phyloP scores from a whole-genome alignment of 1,284 basidiomycete genomes.

The Ganoderma boninense region DNA sequence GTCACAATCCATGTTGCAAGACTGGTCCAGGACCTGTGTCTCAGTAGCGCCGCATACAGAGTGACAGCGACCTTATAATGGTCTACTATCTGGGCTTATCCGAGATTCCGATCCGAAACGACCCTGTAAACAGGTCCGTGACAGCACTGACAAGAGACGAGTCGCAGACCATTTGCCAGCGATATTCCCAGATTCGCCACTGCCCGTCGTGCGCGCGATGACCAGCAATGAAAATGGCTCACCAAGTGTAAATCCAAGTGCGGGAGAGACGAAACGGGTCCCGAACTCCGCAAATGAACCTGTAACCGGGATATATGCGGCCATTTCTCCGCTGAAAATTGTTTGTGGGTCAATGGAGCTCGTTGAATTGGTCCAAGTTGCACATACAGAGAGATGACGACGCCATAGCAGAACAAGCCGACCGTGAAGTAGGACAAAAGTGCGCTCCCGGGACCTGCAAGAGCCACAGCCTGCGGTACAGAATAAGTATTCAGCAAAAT shows the following conservation, averaged over 20 bases:
- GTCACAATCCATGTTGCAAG: no score
- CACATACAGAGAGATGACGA: conserved; percentile 57
- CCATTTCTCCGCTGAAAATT: conserved; percentile 59
- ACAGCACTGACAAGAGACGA: no score
- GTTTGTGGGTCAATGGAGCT: neutral
- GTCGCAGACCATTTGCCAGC: no score
- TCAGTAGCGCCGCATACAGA: no score
- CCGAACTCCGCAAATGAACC: conserved; percentile 62
- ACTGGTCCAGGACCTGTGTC: no score
- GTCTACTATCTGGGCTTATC: no score
- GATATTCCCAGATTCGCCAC: no score
- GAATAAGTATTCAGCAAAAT: neutral
- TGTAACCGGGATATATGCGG: conserved; percentile 58
- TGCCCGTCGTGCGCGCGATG: no score
- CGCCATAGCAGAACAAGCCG: conserved; percentile 61
- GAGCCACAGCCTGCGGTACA: conserved; percentile 44
- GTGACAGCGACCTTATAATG: no score
- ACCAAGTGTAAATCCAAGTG: conserved; percentile 43
- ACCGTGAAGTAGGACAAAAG: conserved; percentile 58
- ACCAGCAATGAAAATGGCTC: conserved; percentile 5
- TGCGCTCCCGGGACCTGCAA: conserved; percentile 59
- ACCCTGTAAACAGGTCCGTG: no score
- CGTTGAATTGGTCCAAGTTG: neutral
- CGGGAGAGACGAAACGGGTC: conserved; percentile 39
- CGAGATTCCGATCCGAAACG: no score